These are phyloP conservation scores for Heterobasidion occidentale DNA, from an alignment of 1,284 basidiomycete species.

Conservation along the genomic window DNA sequence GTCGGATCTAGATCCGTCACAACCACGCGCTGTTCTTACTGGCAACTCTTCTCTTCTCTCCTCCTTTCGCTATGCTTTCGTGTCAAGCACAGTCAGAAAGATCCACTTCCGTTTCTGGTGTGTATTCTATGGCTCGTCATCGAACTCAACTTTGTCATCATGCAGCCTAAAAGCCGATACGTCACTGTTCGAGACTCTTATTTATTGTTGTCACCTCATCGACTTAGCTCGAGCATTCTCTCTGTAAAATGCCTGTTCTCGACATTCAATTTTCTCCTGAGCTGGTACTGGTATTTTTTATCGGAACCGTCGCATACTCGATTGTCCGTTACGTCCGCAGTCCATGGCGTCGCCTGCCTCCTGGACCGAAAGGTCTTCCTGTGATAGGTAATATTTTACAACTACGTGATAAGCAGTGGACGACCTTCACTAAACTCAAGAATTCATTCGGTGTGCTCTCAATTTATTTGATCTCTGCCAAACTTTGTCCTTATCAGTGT, in stretches of 20 bases:
- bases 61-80: too few species aligned
- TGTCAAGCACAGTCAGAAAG: too few species aligned
- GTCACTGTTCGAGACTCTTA: too few species aligned
- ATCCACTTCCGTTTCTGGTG: too few species aligned
- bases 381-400: neutral
- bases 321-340: neutral
- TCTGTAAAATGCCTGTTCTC: constrained; percentile 8
- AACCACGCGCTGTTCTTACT: too few species aligned
- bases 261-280: neutral
- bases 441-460: neutral
- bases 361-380: neutral
- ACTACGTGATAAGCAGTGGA: neutral
- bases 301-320: neutral
- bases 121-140: too few species aligned
- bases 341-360: neutral
- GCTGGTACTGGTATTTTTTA: neutral
- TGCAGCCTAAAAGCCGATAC: too few species aligned
- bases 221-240: too few species aligned
- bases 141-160: too few species aligned
- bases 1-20: too few species aligned
- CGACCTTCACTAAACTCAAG: neutral
- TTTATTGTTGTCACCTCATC: too few species aligned
- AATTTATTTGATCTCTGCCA: neutral
- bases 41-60: too few species aligned
- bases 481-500: neutral